A percentile compares a stretch with the other conserved stretches of the same genome.
phyloP scores from a whole-genome alignment of 352 stramenopile species.

The Globisporangium spinosum region DNA sequence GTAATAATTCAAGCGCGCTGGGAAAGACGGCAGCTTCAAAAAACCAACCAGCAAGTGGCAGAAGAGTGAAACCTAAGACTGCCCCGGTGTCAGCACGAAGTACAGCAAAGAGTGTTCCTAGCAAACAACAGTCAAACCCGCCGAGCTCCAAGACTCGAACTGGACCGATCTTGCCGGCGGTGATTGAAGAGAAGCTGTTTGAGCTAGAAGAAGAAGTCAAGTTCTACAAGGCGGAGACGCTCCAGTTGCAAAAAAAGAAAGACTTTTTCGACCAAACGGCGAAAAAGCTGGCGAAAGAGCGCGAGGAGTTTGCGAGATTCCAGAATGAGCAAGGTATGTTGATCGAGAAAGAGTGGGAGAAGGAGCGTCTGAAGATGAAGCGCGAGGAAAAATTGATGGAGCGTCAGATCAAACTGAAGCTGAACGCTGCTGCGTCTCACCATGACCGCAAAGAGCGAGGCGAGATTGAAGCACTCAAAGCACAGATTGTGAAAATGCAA shows the following conservation, averaged over 20 bases:
- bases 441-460: slow-evolving; percentile 56
- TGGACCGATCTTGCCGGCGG: slow-evolving; percentile 39
- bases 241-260: slow-evolving; percentile 73
- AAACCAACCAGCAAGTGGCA: slow-evolving; percentile 5
- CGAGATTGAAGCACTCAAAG: slow-evolving; percentile 74
- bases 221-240: slow-evolving; percentile 80
- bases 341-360: slow-evolving; percentile 70
- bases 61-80: neutral
- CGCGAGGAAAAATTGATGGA: slow-evolving; percentile 64
- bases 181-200: slow-evolving; percentile 78
- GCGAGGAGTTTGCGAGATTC: slow-evolving; percentile 44
- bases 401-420: slow-evolving; percentile 66
- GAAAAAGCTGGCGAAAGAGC: slow-evolving; percentile 49
- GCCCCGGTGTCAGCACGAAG: neutral
- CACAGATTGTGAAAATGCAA: slow-evolving; percentile 80
- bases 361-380: slow-evolving; percentile 70
- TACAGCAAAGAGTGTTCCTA: neutral
- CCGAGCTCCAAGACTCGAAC: slow-evolving; percentile 3
- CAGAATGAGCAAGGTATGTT: slow-evolving; percentile 47
- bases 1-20: neutral
- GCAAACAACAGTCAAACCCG: slow-evolving; percentile 1
- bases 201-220: slow-evolving; percentile 85
- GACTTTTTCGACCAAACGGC: slow-evolving; percentile 61
- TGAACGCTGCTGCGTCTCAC: slow-evolving; percentile 48
- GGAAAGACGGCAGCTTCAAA: neutral